Conservation (phyloP, 257 asterid genomes). For the Solanum chilense region DNA sequence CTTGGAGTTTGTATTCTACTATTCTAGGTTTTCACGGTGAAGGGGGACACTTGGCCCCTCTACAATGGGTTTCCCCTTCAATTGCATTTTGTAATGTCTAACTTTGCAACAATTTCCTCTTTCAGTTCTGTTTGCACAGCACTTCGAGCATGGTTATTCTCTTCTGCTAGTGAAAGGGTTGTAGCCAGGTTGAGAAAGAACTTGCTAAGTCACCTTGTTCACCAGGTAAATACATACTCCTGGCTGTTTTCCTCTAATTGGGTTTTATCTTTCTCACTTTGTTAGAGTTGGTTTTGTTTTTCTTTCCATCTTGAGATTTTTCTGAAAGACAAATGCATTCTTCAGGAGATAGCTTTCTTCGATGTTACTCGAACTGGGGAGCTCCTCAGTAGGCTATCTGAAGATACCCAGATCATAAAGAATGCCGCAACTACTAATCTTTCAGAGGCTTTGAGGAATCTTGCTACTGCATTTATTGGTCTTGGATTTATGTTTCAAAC, state of each 20-base stretch:
- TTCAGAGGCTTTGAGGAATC: slow-evolving; percentile 79
- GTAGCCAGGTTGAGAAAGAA: slow-evolving; percentile 53
- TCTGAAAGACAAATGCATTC: neutral
- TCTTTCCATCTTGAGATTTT: neutral
- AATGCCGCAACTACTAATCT: slow-evolving; percentile 87
- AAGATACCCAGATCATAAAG: slow-evolving; percentile 86
- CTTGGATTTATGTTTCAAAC: slow-evolving; percentile 79
- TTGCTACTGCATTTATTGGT: slow-evolving; percentile 74
- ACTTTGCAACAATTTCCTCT: slow-evolving; percentile 8
- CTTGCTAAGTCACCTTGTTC: slow-evolving; percentile 59
- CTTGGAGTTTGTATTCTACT: neutral
- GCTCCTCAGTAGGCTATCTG: slow-evolving; percentile 85
- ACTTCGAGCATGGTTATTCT: slow-evolving; percentile 67
- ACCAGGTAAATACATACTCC: slow-evolving; percentile 40
- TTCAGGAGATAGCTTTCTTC: slow-evolving; percentile 77
- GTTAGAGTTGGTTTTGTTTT: neutral
- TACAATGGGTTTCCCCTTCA: neutral
- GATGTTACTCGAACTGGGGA: slow-evolving; percentile 94
- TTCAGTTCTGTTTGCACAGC: slow-evolving; percentile 65
- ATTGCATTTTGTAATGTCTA: neutral
- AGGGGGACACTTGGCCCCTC: neutral
- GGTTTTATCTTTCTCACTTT: neutral
- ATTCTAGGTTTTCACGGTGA: neutral
- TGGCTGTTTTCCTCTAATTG: neutral
- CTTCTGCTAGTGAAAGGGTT: slow-evolving; percentile 75